These are phyloP conservation scores for Ophiobolus disseminans DNA, from an alignment of 2,329 filamentous ascomycete genomes.

Conservation along the genomic window DNA sequence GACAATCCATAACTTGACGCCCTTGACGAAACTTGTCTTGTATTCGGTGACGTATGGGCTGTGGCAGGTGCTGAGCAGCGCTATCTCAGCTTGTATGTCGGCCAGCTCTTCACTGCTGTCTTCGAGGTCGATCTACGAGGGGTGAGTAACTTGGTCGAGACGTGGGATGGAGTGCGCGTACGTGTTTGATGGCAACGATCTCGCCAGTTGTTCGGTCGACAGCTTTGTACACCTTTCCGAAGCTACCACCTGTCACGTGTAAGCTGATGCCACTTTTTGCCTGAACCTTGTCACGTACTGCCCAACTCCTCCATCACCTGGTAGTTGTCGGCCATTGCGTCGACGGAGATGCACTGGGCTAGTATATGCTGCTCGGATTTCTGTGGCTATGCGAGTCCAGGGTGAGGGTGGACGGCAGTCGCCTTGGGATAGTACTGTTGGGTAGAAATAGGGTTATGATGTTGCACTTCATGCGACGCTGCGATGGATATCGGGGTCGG, in stretches of 20 bases:
- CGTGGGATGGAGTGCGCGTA: conserved; percentile 54
- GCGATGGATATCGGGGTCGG: conserved; percentile 24
- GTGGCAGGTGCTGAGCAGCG: conserved; percentile 91
- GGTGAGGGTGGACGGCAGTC: conserved; percentile 31
- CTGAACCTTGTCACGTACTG: conserved; percentile 65
- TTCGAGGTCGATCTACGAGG: conserved; percentile 87
- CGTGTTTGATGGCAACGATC: conserved; percentile 95
- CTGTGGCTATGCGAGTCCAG: conserved; percentile 25
- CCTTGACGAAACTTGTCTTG: conserved; percentile 93
- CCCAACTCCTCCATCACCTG: conserved; percentile 96
- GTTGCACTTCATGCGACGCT: conserved; percentile 13
- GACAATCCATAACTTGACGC: conserved; percentile 98
- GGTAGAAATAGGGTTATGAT: conserved; percentile 40
- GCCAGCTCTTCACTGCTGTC: conserved; percentile 98
- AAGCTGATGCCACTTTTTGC: conserved; percentile 9
- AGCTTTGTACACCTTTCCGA: conserved; percentile 96
- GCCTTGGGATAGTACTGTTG: conserved; percentile 24
- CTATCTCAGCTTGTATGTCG: conserved; percentile 97
- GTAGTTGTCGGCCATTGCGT: conserved; percentile 80
- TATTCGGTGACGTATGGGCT: conserved; percentile 96
- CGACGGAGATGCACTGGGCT: conserved; percentile 21
- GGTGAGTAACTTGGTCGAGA: conserved; percentile 17
- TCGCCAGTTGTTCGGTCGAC: conserved; percentile 91
- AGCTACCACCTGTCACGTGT: conserved; percentile 76
- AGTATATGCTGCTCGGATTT: conserved; percentile 25